Evolutionary conservation across 1,139 yeast species (phyloP).

Genomic region (Sugiyamaella sp.): DNA sequence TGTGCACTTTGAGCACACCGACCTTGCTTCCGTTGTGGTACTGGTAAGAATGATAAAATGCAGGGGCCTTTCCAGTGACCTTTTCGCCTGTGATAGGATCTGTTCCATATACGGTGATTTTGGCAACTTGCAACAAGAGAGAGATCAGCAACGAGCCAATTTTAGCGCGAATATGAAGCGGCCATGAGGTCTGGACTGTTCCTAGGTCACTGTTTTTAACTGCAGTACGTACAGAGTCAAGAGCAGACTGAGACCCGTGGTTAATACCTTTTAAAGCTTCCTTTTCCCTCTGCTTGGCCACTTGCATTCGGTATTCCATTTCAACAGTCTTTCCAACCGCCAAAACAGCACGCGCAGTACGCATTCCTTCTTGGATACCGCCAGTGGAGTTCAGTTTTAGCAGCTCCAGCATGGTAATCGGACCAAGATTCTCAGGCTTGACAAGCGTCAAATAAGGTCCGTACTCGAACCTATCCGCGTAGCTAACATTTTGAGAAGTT

Average conservation of each 20-base stretch:
- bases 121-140: slow-evolving; percentile 77
- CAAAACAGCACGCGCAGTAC: slow-evolving; percentile 79
- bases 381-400: slow-evolving; percentile 75
- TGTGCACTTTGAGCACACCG: slow-evolving; percentile 82
- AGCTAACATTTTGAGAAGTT: slow-evolving; percentile 29
- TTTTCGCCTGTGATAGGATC: slow-evolving; percentile 76
- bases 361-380: slow-evolving; percentile 80
- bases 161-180: slow-evolving; percentile 68
- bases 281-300: slow-evolving; percentile 50
- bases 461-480: slow-evolving; percentile 61
- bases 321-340: slow-evolving; percentile 86
- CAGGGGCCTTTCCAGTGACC: slow-evolving; percentile 79
- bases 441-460: slow-evolving; percentile 79
- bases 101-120: slow-evolving; percentile 70
- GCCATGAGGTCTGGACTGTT: slow-evolving; percentile 55
- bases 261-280: slow-evolving; percentile 46
- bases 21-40: slow-evolving; percentile 75
- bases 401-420: slow-evolving; percentile 80
- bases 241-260: slow-evolving; percentile 9
- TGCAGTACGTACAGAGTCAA: slow-evolving; percentile 27
- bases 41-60: slow-evolving; percentile 86
- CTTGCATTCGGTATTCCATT: slow-evolving; percentile 74
- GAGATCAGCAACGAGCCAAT: slow-evolving; percentile 82
- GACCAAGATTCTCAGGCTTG: slow-evolving; percentile 78
- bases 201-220: slow-evolving; percentile 37